These are phyloP conservation scores for Cyberlindnera xylosilytica DNA, from an alignment of 805 yeast genomes.

Conservation along the genomic window DNA sequence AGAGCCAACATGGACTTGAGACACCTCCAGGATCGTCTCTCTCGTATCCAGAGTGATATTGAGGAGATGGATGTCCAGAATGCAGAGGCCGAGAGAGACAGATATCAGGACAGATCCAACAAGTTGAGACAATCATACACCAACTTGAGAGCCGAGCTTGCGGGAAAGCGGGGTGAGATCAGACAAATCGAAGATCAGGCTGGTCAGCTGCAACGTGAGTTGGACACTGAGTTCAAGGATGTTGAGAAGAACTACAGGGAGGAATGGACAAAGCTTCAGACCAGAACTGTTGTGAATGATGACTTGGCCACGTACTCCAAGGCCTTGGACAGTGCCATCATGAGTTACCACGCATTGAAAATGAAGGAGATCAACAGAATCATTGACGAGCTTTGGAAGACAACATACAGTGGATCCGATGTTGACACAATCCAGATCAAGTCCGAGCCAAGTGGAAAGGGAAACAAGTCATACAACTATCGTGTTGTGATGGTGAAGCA, in stretches of 20 bases:
- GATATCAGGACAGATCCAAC: constrained; percentile 57
- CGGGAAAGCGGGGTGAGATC: constrained; percentile 81
- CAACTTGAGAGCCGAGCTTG: constrained; percentile 57
- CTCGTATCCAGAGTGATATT: constrained; percentile 37
- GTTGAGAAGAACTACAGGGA: constrained; percentile 60
- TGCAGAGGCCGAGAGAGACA: constrained; percentile 58
- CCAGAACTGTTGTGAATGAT: constrained; percentile 70
- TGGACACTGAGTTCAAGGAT: constrained; percentile 66
- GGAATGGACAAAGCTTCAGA: constrained; percentile 74
- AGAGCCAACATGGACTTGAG: constrained; percentile 62
- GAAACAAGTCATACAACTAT: constrained; percentile 65
- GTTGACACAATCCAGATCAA: constrained; percentile 85
- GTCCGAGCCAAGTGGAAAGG: constrained; percentile 59
- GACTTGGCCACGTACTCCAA: constrained; percentile 79
- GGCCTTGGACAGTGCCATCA: constrained; percentile 88
- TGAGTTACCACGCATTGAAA: constrained; percentile 85
- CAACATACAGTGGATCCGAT: constrained; percentile 92
- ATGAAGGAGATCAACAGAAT: constrained; percentile 91
- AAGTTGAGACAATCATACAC: constrained; percentile 49
- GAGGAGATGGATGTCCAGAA: constrained; percentile 45
- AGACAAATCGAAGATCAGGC: constrained; percentile 78
- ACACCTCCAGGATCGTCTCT: constrained; percentile 38
- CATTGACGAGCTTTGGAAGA: constrained; percentile 89
- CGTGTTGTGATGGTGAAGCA: constrained; percentile 94
- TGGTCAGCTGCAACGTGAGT: constrained; percentile 49